Evolutionary conservation across 2,329 filamentous ascomycete genomes (phyloP).

Genomic region (Fusarium odoratissimum): DNA sequence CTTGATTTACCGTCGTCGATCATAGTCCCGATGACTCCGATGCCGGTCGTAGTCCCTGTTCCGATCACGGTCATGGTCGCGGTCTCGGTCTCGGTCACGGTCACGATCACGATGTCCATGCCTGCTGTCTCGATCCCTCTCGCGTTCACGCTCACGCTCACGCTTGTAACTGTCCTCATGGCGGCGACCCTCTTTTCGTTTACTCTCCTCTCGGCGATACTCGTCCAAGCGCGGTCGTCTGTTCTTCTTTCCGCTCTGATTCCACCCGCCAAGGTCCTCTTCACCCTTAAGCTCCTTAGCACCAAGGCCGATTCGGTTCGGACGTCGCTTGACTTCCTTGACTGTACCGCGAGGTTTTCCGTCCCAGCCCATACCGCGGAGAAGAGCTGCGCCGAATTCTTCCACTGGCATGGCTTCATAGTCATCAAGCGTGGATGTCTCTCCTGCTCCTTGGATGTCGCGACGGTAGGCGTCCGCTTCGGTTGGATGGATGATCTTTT

Average conservation of each 20-base stretch:
- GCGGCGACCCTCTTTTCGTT: constrained; percentile 57
- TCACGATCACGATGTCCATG: constrained; percentile 51
- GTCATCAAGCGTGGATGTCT: constrained; percentile 80
- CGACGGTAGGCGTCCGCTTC: constrained; percentile 76
- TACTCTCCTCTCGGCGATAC: constrained; percentile 59
- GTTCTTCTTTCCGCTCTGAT: constrained; percentile 70
- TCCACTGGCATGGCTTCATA: constrained; percentile 93
- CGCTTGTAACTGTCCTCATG: constrained; percentile 61
- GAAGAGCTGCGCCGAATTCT: constrained; percentile 89
- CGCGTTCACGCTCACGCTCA: constrained; percentile 54
- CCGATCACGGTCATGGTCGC: constrained; percentile 28
- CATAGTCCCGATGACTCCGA: constrained; percentile 39
- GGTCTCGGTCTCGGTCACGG: constrained; percentile 45
- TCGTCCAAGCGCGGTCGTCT: constrained; percentile 61
- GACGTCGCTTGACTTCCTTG: constrained; percentile 76
- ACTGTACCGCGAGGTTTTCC: constrained; percentile 65
- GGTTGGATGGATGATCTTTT: constrained; percentile 66
- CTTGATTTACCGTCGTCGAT: constrained; percentile 38
- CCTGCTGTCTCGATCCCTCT: constrained; percentile 52
- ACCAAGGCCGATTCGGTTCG: constrained; percentile 87
- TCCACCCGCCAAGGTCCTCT: constrained; percentile 83
- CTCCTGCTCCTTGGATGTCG: constrained; percentile 78
- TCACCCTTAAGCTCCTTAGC: constrained; percentile 81
- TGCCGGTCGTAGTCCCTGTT: constrained; percentile 37
- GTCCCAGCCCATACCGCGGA: constrained; percentile 97